Conservation (phyloP, 1,284 basidiomycete genomes). For the Malassezia equina region DNA sequence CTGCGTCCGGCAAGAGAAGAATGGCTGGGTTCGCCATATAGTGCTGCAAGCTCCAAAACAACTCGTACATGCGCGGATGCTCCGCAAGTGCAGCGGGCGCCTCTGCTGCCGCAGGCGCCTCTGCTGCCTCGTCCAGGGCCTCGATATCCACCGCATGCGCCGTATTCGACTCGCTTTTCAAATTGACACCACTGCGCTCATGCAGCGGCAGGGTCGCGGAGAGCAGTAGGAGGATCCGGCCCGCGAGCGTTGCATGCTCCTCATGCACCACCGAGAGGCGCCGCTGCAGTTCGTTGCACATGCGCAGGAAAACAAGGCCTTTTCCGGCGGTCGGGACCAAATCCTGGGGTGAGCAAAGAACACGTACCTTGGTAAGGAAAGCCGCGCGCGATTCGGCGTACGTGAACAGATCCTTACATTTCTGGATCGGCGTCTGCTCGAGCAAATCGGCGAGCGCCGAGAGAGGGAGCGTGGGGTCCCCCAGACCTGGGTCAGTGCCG, state of each 20-base stretch:
- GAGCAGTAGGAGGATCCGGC: slow-evolving; percentile 73
- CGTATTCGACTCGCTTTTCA: slow-evolving; percentile 59
- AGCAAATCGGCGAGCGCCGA: slow-evolving; percentile 31
- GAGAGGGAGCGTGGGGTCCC: slow-evolving; percentile 27
- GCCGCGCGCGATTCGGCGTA: slow-evolving; percentile 31
- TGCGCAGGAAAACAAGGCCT: slow-evolving; percentile 68
- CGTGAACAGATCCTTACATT: slow-evolving; percentile 28
- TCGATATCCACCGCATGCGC: background rate
- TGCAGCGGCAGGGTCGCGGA: slow-evolving; percentile 74
- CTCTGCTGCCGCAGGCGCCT: background rate
- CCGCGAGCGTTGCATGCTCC: slow-evolving; percentile 68
- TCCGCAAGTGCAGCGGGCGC: slow-evolving; percentile 8
- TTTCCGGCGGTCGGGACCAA: slow-evolving; percentile 77
- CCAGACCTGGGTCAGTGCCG: slow-evolving; percentile 3
- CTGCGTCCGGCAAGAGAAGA: slow-evolving; percentile 16
- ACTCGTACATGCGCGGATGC: slow-evolving; percentile 29
- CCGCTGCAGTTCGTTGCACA: slow-evolving; percentile 72
- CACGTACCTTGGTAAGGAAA: slow-evolving; percentile 20
- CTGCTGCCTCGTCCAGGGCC: background rate
- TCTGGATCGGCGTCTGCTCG: slow-evolving; percentile 25
- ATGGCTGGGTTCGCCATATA: slow-evolving; percentile 35
- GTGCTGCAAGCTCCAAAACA: slow-evolving; percentile 39
- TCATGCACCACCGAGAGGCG: slow-evolving; percentile 71
- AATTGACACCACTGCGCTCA: slow-evolving; percentile 78
- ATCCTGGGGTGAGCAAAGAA: slow-evolving; percentile 7